Conservation (phyloP, 129 eudicot genomes). For the Centella asiatica region DNA sequence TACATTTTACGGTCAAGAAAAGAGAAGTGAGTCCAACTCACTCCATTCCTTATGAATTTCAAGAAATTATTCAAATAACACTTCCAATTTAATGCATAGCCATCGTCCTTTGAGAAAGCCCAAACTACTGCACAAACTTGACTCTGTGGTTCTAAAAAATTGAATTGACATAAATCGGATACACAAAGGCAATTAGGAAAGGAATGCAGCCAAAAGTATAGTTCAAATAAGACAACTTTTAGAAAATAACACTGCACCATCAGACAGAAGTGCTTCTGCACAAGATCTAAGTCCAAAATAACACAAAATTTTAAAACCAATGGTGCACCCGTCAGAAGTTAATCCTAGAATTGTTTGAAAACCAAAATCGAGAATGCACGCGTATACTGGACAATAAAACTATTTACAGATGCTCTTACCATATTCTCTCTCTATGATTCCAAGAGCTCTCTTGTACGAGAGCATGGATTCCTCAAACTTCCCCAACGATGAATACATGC, state of each 20-base stretch:
- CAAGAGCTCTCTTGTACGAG: constrained; percentile 47
- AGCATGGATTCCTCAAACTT: constrained; percentile 44
- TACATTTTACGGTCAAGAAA: not conserved
- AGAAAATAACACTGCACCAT: no score
- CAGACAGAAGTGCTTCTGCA: no score
- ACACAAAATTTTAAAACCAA: not conserved
- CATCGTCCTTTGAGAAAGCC: not conserved
- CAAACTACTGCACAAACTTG: not conserved
- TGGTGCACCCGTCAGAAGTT: not conserved
- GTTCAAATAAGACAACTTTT: no score
- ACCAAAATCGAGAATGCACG: not conserved
- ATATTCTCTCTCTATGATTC: constrained; percentile 40
- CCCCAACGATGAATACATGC: constrained; percentile 60
- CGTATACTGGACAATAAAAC: not conserved
- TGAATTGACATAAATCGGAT: not conserved
- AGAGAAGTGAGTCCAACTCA: not conserved
- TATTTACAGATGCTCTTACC: constrained; percentile 28
- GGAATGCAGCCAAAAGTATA: not conserved
- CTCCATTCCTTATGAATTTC: not conserved
- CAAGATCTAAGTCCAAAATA: not conserved
- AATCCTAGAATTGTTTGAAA: not conserved
- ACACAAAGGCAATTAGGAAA: not conserved
- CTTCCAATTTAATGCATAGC: not conserved
- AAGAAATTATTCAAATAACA: not conserved
- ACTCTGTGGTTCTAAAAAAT: not conserved